Percentiles rank a stretch among this genome's conserved stretches.
phyloP scores from a whole-genome alignment of 2,329 filamentous ascomycete species.

The Sporothrix pseudoabietina region DNA sequence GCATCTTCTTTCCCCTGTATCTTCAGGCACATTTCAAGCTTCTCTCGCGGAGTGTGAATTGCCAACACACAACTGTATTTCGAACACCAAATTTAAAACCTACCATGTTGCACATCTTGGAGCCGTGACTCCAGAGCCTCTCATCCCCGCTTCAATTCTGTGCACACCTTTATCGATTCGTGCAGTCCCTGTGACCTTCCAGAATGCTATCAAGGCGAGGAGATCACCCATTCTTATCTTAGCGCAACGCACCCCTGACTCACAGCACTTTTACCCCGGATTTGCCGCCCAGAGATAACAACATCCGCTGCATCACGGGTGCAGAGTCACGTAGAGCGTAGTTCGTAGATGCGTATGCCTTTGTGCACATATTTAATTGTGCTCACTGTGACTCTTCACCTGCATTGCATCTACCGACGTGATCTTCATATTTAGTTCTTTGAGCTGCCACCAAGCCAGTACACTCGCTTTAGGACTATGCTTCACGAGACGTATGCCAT shows the following conservation, averaged over 20 bases:
- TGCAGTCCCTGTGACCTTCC: neutral
- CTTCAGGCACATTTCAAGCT: neutral
- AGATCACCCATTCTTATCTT: neutral
- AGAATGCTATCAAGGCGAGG: neutral
- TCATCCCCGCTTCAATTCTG: neutral
- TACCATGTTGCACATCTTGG: neutral
- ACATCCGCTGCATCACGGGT: neutral
- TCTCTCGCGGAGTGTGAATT: neutral
- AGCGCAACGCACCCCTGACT: slow-evolving; percentile 5
- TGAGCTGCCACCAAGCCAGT: neutral
- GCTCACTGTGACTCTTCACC: neutral
- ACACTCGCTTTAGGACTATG: neutral
- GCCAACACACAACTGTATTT: neutral
- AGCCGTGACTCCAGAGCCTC: neutral
- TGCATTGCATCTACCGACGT: neutral
- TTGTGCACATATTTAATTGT: neutral
- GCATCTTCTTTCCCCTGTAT: too few species aligned
- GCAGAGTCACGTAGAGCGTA: neutral
- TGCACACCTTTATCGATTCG: neutral
- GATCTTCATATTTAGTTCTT: neutral
- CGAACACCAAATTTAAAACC: neutral
- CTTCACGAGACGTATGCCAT: neutral
- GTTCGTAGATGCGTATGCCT: too few species aligned
- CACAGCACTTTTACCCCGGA: neutral
- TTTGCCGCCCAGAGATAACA: neutral